Base-by-base conservation (phyloP, 2,329 filamentous ascomycete species). In the Periconia sp. region DNA sequence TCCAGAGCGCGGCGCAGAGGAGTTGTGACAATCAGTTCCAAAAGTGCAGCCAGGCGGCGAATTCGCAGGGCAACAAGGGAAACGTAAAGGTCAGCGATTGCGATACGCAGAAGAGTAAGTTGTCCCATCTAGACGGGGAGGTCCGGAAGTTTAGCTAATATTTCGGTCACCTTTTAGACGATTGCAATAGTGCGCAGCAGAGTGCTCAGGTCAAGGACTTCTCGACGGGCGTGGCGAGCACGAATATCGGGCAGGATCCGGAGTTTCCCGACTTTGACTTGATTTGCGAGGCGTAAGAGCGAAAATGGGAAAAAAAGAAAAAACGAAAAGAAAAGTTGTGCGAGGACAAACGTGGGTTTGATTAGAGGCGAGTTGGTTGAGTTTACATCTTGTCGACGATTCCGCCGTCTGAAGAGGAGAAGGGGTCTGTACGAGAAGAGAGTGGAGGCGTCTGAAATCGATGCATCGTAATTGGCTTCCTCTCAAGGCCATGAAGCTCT, bases 1-100 rank as follows among this genome's bases (percentile, higher is more conserved):
- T 80, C 54, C 68, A 66, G 5, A 75, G 75, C 1, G 85, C 84
- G 13, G 72, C 77, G 25, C 78, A 84, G 68, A 74, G 84, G 33
- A 79, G 81, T 18, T 88, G 84, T 58, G 78, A 83, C 48, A 78
- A 82, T 34, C 82, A 87, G 72, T 79, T 82, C 66, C 83, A 84
- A 59, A 66, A 64, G 6, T 87, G 84, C 62, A 71, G 76, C 22
- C 10, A 50, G 22, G 32, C 36, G 36, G 65, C 65, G 29, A 71
- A 84, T 52, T 77, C 76, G 13, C 76, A 76, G 48, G 84, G 45
- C 19, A 78, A 80, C 45, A 52, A 54, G 24, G 50, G 63, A 9
- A 72, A 72, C 21, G 61, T 70, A 39, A 69, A 65, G 5, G 66
- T 79, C 18, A 44, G 54, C 10, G 75, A 83, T 48, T 86, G 83